Base-by-base conservation (phyloP, 768 basidiomycete genomes). In the Postia placenta region DNA sequence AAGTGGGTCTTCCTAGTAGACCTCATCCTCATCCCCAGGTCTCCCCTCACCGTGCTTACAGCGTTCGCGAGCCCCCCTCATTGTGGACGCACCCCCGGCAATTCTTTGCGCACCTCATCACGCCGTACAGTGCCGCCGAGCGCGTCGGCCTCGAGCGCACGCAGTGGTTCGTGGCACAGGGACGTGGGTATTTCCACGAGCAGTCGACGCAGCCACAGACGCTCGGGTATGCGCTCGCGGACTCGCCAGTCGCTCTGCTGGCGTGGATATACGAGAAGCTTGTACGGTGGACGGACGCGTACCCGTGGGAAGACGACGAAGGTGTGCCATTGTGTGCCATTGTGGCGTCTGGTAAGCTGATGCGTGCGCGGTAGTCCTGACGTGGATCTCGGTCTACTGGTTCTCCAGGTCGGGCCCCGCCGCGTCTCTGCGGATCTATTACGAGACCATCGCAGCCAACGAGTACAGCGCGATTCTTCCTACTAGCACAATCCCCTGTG, bases 321-420 rank as follows among this genome's bases (percentile, higher is more conserved):
- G 65, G 81, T 74, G 19, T 5, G n/a, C n/a, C n/a, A n/a, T n/a
- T n/a, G n/a, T n/a, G n/a, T n/a, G n/a, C n/a, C n/a, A n/a, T n/a
- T n/a, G n/a, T n/a, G n/a, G n/a, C n/a, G n/a, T n/a, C n/a, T n/a
- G n/a, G n/a, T n/a, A n/a, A n/a, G n/a, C n/a, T n/a, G n/a, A n/a
- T n/a, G n/a, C n/a, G n/a, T n/a, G n/a, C n/a, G n/a, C n/a, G 12
- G 12, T 47, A 81, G 81, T 82, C 1, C 55, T 84, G 25, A 79
- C 77, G 0, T 84, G 81, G 80, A 60, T 80, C 19, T 80, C 78
- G 2, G 67, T 80, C 11, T 80, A 76, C 56, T 75, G 70, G 68
- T 81, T 83, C 63, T 81, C 80, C 5, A 72, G 74, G 9, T 69
- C 74, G 0, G 80, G 80, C 0, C 80, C 83, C 5, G 70, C 79